These are phyloP conservation scores for Jaapia argillacea DNA, from an alignment of 768 basidiomycete species.

Conservation along the genomic window DNA sequence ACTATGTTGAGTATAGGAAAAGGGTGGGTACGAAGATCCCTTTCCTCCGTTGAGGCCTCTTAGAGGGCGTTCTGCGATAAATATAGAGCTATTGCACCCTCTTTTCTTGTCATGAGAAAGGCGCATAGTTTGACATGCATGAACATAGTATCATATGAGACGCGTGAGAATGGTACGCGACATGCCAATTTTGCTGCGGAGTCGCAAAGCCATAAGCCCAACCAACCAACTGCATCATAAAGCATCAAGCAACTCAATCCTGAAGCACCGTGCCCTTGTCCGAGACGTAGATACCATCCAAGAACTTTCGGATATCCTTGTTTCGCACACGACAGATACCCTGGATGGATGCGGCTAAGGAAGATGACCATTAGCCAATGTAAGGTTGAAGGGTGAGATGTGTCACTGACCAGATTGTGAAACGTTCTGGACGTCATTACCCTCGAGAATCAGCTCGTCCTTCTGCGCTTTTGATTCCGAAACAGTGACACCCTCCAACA, in stretches of 20 bases:
- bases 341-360: slow-evolving; percentile 87
- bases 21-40: slow-evolving; percentile 85
- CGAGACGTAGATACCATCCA: slow-evolving; percentile 90
- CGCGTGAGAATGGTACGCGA: slow-evolving; percentile 11
- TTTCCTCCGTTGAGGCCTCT: slow-evolving; percentile 48
- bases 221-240: slow-evolving; percentile 6
- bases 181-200: slow-evolving; percentile 18
- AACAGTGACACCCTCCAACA: slow-evolving; percentile 83
- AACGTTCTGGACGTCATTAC: slow-evolving; percentile 94
- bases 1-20: slow-evolving; percentile 68
- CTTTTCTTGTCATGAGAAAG: no score
- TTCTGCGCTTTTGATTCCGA: slow-evolving; percentile 86
- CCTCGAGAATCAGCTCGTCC: slow-evolving; percentile 89
- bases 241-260: slow-evolving; percentile 21
- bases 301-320: slow-evolving; percentile 99
- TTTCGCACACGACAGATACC: slow-evolving; percentile 94
- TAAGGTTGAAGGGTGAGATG: not conserved
- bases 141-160: slow-evolving; percentile 18
- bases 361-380: slow-evolving; percentile 5
- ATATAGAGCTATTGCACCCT: no score
- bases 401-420: slow-evolving; percentile 76
- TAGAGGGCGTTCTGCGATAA: no score
- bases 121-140: not conserved
- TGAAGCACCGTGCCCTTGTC: slow-evolving; percentile 57
- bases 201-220: slow-evolving; percentile 3